Percentiles rank a stretch among this genome's conserved stretches.
These are phyloP conservation scores for Termitomyces sp. DNA, from an alignment of 1,284 basidiomycete species.

Conservation along the genomic window DNA sequence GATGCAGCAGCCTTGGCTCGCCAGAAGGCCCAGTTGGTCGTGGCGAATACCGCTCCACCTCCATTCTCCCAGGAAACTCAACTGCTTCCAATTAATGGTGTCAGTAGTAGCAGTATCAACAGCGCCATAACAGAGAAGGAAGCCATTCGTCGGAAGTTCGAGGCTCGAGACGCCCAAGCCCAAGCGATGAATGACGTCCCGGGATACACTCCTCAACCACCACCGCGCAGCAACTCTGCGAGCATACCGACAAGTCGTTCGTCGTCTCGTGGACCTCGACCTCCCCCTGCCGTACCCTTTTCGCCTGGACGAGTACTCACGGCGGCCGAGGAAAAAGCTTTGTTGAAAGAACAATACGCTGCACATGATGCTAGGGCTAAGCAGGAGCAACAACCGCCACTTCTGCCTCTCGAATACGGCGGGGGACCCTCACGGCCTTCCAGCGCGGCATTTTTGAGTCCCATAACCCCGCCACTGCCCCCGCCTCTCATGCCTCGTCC, in stretches of 20 bases:
- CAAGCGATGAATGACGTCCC: constrained; percentile 17
- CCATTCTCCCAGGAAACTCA: constrained; percentile 17
- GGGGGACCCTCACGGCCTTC: constrained; percentile 13
- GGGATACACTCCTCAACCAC: constrained; percentile 20
- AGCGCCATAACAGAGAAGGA: constrained; percentile 41
- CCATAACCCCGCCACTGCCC: constrained; percentile 25
- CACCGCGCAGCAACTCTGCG: constrained; percentile 16
- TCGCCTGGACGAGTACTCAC: constrained; percentile 42
- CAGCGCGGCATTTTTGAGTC: not conserved
- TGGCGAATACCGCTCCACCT: constrained; percentile 17
- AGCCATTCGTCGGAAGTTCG: constrained; percentile 41
- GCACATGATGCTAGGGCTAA: constrained; percentile 35
- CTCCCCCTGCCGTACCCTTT: constrained; percentile 32
- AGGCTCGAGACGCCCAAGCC: constrained; percentile 37
- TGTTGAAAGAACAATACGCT: constrained; percentile 57
- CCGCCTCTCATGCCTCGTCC: constrained; percentile 70
- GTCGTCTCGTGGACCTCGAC: constrained; percentile 21
- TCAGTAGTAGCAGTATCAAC: constrained; percentile 1
- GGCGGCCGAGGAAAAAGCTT: constrained; percentile 74
- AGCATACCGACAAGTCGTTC: constrained; percentile 8
- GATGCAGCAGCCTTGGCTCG: constrained; percentile 44
- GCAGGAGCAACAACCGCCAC: constrained; percentile 12
- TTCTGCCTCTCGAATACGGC: not conserved
- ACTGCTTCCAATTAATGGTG: constrained; percentile 13
- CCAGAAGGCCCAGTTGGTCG: constrained; percentile 14